These are phyloP conservation scores for Eucalyptus rudis DNA, from an alignment of 345 rosid genomes.

Conservation along the genomic window DNA sequence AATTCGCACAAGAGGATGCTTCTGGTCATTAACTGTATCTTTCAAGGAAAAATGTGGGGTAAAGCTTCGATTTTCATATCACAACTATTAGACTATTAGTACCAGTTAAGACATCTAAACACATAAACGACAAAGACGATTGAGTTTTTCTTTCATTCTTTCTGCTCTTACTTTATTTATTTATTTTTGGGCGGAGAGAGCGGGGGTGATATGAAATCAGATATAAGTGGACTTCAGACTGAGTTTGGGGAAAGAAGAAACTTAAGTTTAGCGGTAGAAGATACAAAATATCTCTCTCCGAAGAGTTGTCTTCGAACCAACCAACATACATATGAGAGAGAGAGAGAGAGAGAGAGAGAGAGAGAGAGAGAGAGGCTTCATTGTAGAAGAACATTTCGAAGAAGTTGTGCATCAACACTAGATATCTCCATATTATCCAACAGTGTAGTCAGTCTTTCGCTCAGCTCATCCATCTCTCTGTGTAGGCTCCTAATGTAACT, in stretches of 20 bases:
- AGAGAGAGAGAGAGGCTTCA: neutral
- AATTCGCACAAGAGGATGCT: neutral
- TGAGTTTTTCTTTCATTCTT: neutral
- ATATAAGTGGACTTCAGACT: neutral
- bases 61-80: neutral
- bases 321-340: neutral
- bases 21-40: neutral
- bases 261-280: neutral
- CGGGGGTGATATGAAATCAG: too few relatives aligned
- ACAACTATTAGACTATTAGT: neutral
- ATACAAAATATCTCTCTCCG: neutral
- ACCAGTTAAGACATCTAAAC: neutral
- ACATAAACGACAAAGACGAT: neutral
- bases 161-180: neutral
- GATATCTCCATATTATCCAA: neutral
- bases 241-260: neutral
- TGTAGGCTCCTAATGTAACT: neutral
- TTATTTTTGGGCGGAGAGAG: neutral
- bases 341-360: neutral
- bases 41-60: neutral
- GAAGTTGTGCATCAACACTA: neutral
- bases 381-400: neutral
- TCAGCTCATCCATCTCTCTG: conserved; percentile 2
- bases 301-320: neutral
- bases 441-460: neutral